Evolutionary conservation across 139 green algal genomes (phyloP), one percentile per base, ranked within the genome.

Genomic region (Closterium sp.): DNA sequence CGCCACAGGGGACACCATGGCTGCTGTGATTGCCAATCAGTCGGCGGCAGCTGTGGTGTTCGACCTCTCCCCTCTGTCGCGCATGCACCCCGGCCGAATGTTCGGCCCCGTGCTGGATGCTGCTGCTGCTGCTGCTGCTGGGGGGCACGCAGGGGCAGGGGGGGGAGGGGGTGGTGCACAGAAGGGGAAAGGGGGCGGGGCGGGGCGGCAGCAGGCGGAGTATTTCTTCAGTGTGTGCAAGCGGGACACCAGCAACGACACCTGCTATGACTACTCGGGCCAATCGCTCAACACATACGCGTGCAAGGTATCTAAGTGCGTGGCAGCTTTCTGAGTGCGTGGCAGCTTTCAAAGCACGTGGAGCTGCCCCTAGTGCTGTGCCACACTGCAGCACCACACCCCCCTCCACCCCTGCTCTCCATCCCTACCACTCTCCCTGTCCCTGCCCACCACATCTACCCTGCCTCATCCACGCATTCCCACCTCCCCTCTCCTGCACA

Each of bases 201-300:
- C 25, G 55, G 16, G 55, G 55, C 2, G 55, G 2, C 10, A 76
- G 55, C 16, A 16, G 25, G 32, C 32, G 32, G 30, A 55, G 30
- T 92, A 92, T 34, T 92, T 38, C 16, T 7, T 86, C 25, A 92
- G 86, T 32, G 81, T 92, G 21, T 92, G 89, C 81, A 6, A 69
- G n/a, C 6, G 32, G 19, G 38, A 87, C 23, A 33, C 4, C n/a
- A 81, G 32, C 81, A 92, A 88, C 81, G 86, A 25, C 69, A 83
- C 89, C 31, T 92, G 89, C 81, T 43, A 34, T 10, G 89, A 88
- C 32, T 64, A 35, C 89, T 28, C 25, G 9, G 81, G 81, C n/a
- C 19, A 23, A 19, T 69, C 89, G 2, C 81, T 92, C 34, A 84
- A 91, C 88, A 91, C 88, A 2, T 91, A 88, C n/a, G 28, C 69